A percentile compares a stretch with the other conserved stretches of the same genome.
Conservation (phyloP, 1,139 yeast species). For the Debaryomyces coudertii region DNA sequence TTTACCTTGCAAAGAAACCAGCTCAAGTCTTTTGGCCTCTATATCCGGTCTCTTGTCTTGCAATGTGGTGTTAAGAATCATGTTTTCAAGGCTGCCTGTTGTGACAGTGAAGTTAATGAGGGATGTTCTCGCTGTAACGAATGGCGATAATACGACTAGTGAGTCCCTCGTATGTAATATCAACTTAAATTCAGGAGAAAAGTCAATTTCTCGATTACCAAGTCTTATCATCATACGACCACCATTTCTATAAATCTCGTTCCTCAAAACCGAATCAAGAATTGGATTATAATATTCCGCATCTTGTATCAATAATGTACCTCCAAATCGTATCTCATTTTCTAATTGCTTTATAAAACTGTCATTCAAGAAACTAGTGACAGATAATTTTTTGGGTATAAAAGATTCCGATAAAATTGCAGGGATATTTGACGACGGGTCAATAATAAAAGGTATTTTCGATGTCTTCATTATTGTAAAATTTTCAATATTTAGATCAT, state of each 20-base stretch:
- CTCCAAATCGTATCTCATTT: constrained; percentile 85
- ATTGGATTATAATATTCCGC: constrained; percentile 83
- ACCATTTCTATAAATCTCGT: constrained; percentile 67
- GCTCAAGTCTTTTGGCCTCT: constrained; percentile 57
- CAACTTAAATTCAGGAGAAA: constrained; percentile 64
- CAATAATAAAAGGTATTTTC: constrained; percentile 61
- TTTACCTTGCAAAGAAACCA: constrained; percentile 60
- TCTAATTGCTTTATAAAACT: constrained; percentile 72
- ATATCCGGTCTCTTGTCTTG: constrained; percentile 65
- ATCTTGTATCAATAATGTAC: constrained; percentile 68
- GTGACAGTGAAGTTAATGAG: constrained; percentile 75
- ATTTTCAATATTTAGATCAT: constrained; percentile 65
- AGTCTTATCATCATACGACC: constrained; percentile 67
- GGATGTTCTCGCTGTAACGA: constrained; percentile 62
- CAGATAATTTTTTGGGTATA: constrained; percentile 42
- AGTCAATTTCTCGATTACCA: constrained; percentile 68
- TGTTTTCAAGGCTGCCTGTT: constrained; percentile 62
- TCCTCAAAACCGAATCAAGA: constrained; percentile 60
- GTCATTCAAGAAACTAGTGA: constrained; percentile 75
- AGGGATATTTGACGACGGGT: constrained; percentile 62
- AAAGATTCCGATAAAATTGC: constrained; percentile 40
- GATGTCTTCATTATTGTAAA: constrained; percentile 53
- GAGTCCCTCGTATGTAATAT: constrained; percentile 66
- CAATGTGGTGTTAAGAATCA: constrained; percentile 62
- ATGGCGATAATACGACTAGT: constrained; percentile 49